Conservation (phyloP, 2,329 filamentous ascomycete species). For the Xylariaceae sp. region DNA sequence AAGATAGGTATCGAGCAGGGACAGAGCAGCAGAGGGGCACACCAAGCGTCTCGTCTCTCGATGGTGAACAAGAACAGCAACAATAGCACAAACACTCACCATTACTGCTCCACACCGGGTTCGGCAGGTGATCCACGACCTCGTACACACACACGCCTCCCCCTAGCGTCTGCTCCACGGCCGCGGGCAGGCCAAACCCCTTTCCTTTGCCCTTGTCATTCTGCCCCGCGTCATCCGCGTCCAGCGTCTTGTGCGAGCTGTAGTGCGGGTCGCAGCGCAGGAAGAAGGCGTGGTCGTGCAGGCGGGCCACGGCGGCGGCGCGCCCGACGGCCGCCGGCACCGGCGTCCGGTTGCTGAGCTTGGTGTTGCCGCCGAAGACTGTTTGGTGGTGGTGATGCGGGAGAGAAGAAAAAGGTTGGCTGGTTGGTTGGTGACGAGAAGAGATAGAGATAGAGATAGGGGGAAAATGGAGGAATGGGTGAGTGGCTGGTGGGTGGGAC, state of each 20-base stretch:
- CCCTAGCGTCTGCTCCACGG: constrained; percentile 15
- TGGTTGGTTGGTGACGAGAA: too few relatives aligned
- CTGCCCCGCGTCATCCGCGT: constrained; percentile 19
- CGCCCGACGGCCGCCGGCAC: constrained; percentile 28
- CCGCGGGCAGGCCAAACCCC: constrained; percentile 15
- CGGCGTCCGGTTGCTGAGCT: constrained; percentile 33
- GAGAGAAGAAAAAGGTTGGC: neutral
- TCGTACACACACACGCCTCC: constrained; percentile 30
- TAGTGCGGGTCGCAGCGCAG: constrained; percentile 46
- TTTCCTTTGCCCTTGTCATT: too few relatives aligned
- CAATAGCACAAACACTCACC: too few relatives aligned
- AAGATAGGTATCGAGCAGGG: too few relatives aligned
- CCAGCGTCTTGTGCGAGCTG: constrained; percentile 25
- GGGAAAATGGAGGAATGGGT: neutral
- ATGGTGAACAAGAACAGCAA: too few relatives aligned
- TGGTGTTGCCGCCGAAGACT: constrained; percentile 38
- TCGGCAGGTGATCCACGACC: constrained; percentile 45
- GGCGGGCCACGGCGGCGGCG: constrained; percentile 29
- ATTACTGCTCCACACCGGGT: constrained; percentile 47
- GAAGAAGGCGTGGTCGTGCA: constrained; percentile 46
- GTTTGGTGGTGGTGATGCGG: neutral
- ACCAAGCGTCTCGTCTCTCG: too few relatives aligned
- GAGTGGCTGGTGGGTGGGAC: neutral
- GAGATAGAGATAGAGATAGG: too few relatives aligned
- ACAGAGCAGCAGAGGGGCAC: too few relatives aligned